Conservation (phyloP, 352 stramenopile species). For the Blastocystis sp. region DNA sequence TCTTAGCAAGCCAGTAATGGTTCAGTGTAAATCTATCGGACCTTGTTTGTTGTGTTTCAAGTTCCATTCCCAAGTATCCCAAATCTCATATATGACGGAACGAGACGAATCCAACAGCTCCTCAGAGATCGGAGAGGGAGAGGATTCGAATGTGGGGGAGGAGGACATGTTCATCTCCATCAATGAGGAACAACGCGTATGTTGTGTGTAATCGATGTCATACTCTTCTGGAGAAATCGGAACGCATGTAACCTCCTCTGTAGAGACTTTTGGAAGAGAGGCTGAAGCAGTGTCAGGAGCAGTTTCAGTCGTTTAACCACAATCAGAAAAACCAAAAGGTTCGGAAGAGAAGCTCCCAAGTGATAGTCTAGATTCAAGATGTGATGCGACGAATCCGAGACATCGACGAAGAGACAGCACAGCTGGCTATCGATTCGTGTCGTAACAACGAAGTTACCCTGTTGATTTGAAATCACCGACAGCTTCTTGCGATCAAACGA, state of each 20-base stretch:
- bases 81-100: too few relatives aligned
- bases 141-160: slow-evolving; percentile 11
- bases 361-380: slow-evolving; percentile 11
- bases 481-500: slow-evolving; percentile 50
- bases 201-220: neutral
- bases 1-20: too few relatives aligned
- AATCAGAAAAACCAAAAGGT: slow-evolving; percentile 45
- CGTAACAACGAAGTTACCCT: neutral
- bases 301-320: slow-evolving; percentile 28
- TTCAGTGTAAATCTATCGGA: too few relatives aligned
- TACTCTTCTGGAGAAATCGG: neutral
- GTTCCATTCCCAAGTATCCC: too few relatives aligned
- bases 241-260: neutral
- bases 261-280: slow-evolving; percentile 18
- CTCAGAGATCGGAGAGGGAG: too few relatives aligned
- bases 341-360: too few relatives aligned
- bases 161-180: neutral
- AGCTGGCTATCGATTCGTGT: slow-evolving; percentile 34
- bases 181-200: slow-evolving; percentile 25
- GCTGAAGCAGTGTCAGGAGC: neutral
- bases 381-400: slow-evolving; percentile 12
- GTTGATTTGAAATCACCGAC: neutral
- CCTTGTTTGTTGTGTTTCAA: too few relatives aligned
- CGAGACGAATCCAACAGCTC: too few relatives aligned
- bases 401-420: slow-evolving; percentile 28